These are phyloP conservation scores for Yamadazyma atlantica DNA, from an alignment of 1,139 yeast genomes.

Conservation along the genomic window DNA sequence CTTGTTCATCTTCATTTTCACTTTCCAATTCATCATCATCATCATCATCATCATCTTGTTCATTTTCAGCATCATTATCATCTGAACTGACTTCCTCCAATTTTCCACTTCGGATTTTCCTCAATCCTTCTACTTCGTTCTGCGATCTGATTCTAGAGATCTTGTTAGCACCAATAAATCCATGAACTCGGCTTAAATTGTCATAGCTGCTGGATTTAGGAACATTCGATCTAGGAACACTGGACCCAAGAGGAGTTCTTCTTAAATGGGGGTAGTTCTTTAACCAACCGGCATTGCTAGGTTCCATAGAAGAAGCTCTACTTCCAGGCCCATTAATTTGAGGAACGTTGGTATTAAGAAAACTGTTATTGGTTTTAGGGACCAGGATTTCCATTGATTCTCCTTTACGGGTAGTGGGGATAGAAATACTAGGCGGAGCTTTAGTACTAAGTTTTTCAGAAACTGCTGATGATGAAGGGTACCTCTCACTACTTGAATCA, in stretches of 20 bases:
- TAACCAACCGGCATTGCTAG: slow-evolving; percentile 19
- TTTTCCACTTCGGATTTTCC: slow-evolving; percentile 11
- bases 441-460: slow-evolving; percentile 13
- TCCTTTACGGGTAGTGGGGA: slow-evolving; percentile 78
- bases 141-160: slow-evolving; percentile 13
- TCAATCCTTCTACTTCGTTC: slow-evolving; percentile 9
- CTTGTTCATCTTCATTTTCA: slow-evolving; percentile 52
- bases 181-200: slow-evolving; percentile 13
- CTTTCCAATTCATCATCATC: slow-evolving; percentile 30
- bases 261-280: slow-evolving; percentile 25
- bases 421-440: slow-evolving; percentile 68
- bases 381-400: slow-evolving; percentile 72
- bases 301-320: slow-evolving; percentile 5
- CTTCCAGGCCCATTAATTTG: slow-evolving; percentile 6
- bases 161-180: slow-evolving; percentile 11
- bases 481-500: slow-evolving; percentile 4
- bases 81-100: slow-evolving; percentile 7
- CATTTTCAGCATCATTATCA: slow-evolving; percentile 7
- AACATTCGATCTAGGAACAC: slow-evolving; percentile 9
- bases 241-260: slow-evolving; percentile 6
- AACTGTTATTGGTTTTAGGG: slow-evolving; percentile 17
- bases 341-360: slow-evolving; percentile 3
- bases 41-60: slow-evolving; percentile 11
- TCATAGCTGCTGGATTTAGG: slow-evolving; percentile 18
- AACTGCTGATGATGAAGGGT: not conserved